Base-by-base conservation (phyloP, 129 eudicot species). In the Sambucus nigra region DNA sequence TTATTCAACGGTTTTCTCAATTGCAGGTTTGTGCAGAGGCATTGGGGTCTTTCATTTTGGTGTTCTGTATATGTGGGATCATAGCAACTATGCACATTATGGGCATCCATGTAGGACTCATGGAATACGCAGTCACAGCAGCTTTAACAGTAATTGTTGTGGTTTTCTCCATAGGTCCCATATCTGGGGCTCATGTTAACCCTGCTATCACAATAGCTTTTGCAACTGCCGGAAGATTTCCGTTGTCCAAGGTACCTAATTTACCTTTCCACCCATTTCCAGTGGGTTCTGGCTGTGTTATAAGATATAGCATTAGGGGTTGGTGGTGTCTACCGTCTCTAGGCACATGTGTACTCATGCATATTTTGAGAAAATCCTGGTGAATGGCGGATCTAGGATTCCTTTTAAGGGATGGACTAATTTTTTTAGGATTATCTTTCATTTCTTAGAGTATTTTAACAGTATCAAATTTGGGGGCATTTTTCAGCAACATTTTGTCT, bases 151-250 rank as follows among this genome's bases (percentile, higher is more conserved):
- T 91, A n/a, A 51, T 70, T 5, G 71, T 82, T 39, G 70, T 86
- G 40, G 86, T 86, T 51, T 86, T 76, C 72, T 73, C 92, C 0
- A 58, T 82, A 6, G 95, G 95, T 5, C 49, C 62, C 60, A 91
- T 91, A 42, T 91, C 99, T 5, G 99, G 99, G 20, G 99, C 95
- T 60, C 99, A 91, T 72, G 76, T 91, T 51, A 91, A 91, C 63
- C 99, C 99, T 33, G 94, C 99, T 35, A 82, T 85, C 47, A 91
- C 95, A 20, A 76, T 91, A 39, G 89, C 99, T 9, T 91, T 86
- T 25, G 95, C 99, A 8, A 53, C 77, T 23, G 77, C 75, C 8
- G 95, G 95, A 58, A 89, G 84, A 13, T 91, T 91, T 42, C 94
- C 99, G 11, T 91, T 94, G 99, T 76, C 69, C 63, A 61, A 78